A percentile compares a stretch with the other conserved stretches of the same genome.
phyloP scores from a whole-genome alignment of 108 stramenopile species.

The Parmales sp. region DNA sequence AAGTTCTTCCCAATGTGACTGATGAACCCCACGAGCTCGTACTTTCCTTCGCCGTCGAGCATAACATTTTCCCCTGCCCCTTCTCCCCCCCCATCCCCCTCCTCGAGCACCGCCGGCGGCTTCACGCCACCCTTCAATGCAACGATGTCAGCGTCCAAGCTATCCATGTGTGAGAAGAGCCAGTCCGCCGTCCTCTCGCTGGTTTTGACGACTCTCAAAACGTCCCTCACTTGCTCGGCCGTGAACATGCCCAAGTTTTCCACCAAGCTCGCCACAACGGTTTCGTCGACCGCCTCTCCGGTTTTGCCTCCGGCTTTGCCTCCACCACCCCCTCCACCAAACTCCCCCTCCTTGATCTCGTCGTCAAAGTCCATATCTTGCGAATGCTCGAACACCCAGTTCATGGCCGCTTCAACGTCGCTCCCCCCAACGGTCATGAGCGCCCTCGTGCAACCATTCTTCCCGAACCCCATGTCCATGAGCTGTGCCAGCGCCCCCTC shows the following conservation, averaged over 20 bases:
- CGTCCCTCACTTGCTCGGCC: slow-evolving; percentile 77
- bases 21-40: slow-evolving; percentile 78
- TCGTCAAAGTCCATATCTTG: slow-evolving; percentile 93
- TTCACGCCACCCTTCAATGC: not conserved
- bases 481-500: slow-evolving; percentile 70
- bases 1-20: slow-evolving; percentile 97
- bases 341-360: slow-evolving; percentile 54
- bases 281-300: slow-evolving; percentile 44
- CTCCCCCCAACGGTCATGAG: slow-evolving; percentile 74
- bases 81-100: not conserved
- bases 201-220: slow-evolving; percentile 66
- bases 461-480: slow-evolving; percentile 91
- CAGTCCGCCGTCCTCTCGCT: slow-evolving; percentile 91
- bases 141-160: not conserved
- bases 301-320: slow-evolving; percentile 17
- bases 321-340: slow-evolving; percentile 15
- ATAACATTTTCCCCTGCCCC: not conserved
- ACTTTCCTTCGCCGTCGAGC: slow-evolving; percentile 71
- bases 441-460: slow-evolving; percentile 91
- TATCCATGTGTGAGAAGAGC: slow-evolving; percentile 85
- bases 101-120: not conserved
- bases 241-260: slow-evolving; percentile 83
- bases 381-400: slow-evolving; percentile 94
- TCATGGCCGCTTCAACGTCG: slow-evolving; percentile 85
- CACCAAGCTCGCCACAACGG: slow-evolving; percentile 63